Evolutionary conservation across 2,329 filamentous ascomycete genomes (phyloP).

Genomic region (Verticillium nubilum): DNA sequence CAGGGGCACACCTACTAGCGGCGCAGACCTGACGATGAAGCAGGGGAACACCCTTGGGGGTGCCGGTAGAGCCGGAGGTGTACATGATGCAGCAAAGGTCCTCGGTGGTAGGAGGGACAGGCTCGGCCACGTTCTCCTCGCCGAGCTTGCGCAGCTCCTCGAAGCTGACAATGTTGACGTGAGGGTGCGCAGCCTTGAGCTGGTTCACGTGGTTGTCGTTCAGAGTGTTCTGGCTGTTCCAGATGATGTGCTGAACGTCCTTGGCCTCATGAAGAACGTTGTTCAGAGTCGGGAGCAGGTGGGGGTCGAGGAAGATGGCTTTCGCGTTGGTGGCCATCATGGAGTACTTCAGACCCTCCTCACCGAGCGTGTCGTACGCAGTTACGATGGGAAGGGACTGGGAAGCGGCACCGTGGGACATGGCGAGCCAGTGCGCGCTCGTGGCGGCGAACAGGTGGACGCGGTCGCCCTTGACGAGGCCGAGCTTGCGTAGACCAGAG

Average conservation of each 20-base stretch:
- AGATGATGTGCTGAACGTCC: slow-evolving; percentile 46
- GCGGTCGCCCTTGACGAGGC: slow-evolving; percentile 60
- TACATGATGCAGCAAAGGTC: slow-evolving; percentile 71
- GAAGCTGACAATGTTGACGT: slow-evolving; percentile 42
- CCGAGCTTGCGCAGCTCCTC: slow-evolving; percentile 46
- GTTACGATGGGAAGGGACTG: slow-evolving; percentile 81
- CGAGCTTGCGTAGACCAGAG: slow-evolving; percentile 66
- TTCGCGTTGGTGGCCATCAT: slow-evolving; percentile 66
- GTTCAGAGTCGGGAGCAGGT: slow-evolving; percentile 54
- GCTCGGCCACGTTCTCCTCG: slow-evolving; percentile 60
- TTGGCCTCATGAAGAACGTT: slow-evolving; percentile 46
- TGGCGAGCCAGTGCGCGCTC: slow-evolving; percentile 46
- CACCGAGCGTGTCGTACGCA: slow-evolving; percentile 76
- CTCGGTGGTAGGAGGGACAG: slow-evolving; percentile 63
- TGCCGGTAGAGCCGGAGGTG: slow-evolving; percentile 77
- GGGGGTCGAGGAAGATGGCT: slow-evolving; percentile 50
- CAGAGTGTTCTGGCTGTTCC: slow-evolving; percentile 48
- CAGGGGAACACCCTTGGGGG: slow-evolving; percentile 75
- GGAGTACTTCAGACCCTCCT: slow-evolving; percentile 70
- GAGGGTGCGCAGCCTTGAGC: slow-evolving; percentile 33
- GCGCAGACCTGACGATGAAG: slow-evolving; percentile 72
- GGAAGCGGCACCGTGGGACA: slow-evolving; percentile 51
- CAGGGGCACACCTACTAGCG: slow-evolving; percentile 49
- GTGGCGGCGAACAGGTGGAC: slow-evolving; percentile 80
- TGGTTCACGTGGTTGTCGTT: slow-evolving; percentile 45